Evolutionary conservation across 192 early-diverging fungal species (phyloP), one percentile per base, ranked within the genome.

Genomic region (Chytriomyces confervae): DNA sequence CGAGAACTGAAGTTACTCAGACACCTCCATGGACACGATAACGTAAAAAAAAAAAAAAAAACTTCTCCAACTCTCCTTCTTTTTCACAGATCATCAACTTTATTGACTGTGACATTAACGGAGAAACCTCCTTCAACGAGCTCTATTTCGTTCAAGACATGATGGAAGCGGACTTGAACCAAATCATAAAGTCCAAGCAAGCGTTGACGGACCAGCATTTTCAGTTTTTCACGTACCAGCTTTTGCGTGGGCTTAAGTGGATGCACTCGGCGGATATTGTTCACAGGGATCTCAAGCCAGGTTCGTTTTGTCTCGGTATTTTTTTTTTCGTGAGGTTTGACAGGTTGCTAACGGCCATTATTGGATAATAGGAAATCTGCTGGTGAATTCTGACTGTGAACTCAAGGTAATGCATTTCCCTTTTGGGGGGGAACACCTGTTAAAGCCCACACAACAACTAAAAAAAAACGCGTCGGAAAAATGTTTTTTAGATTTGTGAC

Each of bases 361-460:
- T 64, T 20, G 24, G 0, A 50, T 18, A 27, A 18, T 47, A 76
- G 84, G 87, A 77, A 98, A 98, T 85, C 85, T 98, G 71, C 84
- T 98, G n/a, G 92, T 98, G 53, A 98, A 98, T 82, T 94, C 95
- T 63, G 96, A 99, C 82, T 99, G 97, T 82, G 97, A 99, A 79
- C 87, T 99, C 50, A 99, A 87, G 80, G 82, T 86, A 29, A 27
- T 68, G 5, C 13, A 36, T 36, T 36, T 36, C 4, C 36, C 36
- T 36, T 36, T 36, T 36, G 2, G 36, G 36, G 23, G 23, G 3
- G 1, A 60, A 18, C 18, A 23, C 23, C 1, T 61, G 18, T 61
- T 61, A 4, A 61, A 61, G 18, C 18, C 57, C 23, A 18, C 0
- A 13, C 13, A 20, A 60, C 57, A 23, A n/a, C 57, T 18, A 18